phyloP scores from a whole-genome alignment of 805 yeast species.

The Sugiyamaella lignohabitans region DNA sequence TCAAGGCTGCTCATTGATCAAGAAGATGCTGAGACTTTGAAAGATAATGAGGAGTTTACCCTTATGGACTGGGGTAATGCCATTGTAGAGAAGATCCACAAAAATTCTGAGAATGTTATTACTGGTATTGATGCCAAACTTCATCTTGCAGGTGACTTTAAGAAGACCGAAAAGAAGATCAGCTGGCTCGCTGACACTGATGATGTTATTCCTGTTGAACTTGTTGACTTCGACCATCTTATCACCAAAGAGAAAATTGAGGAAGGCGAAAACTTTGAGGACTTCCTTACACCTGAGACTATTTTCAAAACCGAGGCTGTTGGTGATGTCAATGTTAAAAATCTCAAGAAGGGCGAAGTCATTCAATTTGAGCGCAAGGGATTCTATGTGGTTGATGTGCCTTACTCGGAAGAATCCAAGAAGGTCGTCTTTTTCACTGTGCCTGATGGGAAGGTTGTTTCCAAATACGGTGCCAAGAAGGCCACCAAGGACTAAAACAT shows the following conservation, averaged over 20 bases:
- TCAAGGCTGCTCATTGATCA: constrained; percentile 71
- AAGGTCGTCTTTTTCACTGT: constrained; percentile 80
- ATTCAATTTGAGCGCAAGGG: constrained; percentile 98
- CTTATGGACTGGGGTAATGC: constrained; percentile 99
- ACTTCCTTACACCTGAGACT: constrained; percentile 80
- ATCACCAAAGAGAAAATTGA: constrained; percentile 92
- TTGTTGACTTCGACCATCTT: constrained; percentile 89
- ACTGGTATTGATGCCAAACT: constrained; percentile 66
- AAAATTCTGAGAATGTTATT: constrained; percentile 50
- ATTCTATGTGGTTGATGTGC: constrained; percentile 73
- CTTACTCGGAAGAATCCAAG: constrained; percentile 32
- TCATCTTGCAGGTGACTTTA: constrained; percentile 93
- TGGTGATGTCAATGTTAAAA: constrained; percentile 73
- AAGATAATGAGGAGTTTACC: constrained; percentile 88
- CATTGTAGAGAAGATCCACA: constrained; percentile 63
- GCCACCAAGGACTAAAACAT: not conserved
- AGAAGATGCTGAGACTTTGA: constrained; percentile 69
- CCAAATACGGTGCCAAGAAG: constrained; percentile 63
- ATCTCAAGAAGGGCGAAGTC: constrained; percentile 76
- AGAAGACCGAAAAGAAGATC: constrained; percentile 87
- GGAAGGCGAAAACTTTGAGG: constrained; percentile 89
- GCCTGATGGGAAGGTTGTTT: constrained; percentile 88
- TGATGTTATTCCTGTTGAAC: constrained; percentile 64
- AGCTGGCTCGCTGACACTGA: constrained; percentile 89
- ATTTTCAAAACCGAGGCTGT: constrained; percentile 72